Evolutionary conservation across 2,329 filamentous ascomycete genomes (phyloP).

Genomic region (Aspergillus sp.): DNA sequence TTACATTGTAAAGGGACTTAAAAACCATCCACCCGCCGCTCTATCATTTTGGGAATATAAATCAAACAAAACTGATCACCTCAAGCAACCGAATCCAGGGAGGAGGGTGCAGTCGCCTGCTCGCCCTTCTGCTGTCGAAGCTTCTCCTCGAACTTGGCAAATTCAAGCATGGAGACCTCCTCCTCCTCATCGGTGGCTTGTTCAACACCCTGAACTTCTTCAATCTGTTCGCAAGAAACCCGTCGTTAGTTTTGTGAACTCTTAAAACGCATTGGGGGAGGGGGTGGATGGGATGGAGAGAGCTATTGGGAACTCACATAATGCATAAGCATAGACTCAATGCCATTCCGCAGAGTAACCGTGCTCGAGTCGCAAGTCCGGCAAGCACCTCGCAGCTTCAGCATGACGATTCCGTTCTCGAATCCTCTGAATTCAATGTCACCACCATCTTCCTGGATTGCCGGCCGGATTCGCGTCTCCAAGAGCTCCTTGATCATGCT

Average conservation of each 20-base stretch:
- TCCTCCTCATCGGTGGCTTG: constrained; percentile 92
- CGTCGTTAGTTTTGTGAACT: constrained; percentile 2
- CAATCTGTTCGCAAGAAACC: constrained; percentile 62
- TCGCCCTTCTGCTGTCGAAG: constrained; percentile 59
- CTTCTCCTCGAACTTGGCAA: constrained; percentile 93
- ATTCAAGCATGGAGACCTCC: constrained; percentile 80
- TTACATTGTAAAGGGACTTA: background rate
- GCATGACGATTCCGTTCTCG: constrained; percentile 74
- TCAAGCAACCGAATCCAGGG: constrained; percentile 51
- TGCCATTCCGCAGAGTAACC: constrained; percentile 94
- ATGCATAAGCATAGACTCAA: constrained; percentile 98
- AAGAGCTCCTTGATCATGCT: constrained; percentile 98
- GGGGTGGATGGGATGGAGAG: background rate
- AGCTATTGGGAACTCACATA: constrained; percentile 63
- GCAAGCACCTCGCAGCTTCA: constrained; percentile 90
- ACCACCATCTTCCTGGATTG: constrained; percentile 95
- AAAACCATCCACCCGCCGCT: background rate
- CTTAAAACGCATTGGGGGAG: no score
- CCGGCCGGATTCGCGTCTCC: constrained; percentile 89
- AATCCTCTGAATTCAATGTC: constrained; percentile 97
- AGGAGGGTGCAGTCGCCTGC: constrained; percentile 51
- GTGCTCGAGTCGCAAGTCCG: constrained; percentile 96
- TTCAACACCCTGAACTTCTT: constrained; percentile 89
- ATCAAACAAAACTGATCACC: background rate
- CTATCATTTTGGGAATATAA: background rate